A percentile compares a stretch with the other conserved stretches of the same genome.
Conservation (phyloP, 2,329 filamentous ascomycete genomes). For the Pseudogymnoascus sp. region DNA sequence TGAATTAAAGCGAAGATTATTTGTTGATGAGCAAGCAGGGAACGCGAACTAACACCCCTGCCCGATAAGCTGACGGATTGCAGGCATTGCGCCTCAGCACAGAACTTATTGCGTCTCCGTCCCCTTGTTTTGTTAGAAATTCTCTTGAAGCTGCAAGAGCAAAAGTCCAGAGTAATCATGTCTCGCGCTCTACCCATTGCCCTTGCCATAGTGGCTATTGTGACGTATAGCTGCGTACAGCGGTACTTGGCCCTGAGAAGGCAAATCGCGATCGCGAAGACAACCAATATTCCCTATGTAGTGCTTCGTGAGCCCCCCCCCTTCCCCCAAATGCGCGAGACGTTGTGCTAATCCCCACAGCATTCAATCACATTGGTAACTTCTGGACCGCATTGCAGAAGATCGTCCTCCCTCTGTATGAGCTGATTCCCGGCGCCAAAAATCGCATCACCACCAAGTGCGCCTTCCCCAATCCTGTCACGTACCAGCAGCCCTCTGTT, state of each 20-base stretch:
- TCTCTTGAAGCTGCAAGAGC: background rate
- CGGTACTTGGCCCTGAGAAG: background rate
- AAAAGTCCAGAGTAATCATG: background rate
- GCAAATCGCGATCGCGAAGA: conserved; percentile 6
- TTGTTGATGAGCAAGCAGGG: background rate
- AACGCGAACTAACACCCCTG: background rate
- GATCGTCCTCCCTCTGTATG: background rate
- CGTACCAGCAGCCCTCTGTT: background rate
- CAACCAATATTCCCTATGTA: conserved; percentile 2
- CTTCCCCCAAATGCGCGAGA: background rate
- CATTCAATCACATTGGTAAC: conserved; percentile 1
- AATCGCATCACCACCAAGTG: conserved; percentile 3
- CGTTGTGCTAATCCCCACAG: background rate
- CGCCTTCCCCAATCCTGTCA: background rate
- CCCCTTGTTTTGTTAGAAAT: background rate
- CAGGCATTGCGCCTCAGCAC: background rate
- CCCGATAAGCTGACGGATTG: background rate
- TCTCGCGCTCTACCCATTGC: background rate
- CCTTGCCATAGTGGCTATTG: background rate
- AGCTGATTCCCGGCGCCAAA: background rate
- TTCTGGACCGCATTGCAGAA: background rate
- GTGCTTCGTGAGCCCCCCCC: background rate
- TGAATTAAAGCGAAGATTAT: background rate
- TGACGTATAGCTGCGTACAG: background rate
- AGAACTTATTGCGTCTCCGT: background rate